Evolutionary conservation across 352 stramenopile species (phyloP).

Genomic region (Peronosclerospora sorghi): DNA sequence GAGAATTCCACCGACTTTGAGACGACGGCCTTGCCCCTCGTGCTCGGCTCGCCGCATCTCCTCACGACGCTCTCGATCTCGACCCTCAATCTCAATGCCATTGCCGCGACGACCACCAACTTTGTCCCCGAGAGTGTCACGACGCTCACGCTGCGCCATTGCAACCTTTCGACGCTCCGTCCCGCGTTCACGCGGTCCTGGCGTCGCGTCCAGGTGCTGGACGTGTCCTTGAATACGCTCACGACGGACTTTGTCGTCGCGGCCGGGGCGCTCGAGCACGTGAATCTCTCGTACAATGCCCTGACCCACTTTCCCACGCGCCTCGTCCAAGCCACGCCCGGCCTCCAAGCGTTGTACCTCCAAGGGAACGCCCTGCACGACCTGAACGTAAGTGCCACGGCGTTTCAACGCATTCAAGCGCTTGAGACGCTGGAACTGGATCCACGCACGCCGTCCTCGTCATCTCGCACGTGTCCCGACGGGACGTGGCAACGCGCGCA

Average conservation of each 20-base stretch:
- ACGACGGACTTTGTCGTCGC: constrained; percentile 10
- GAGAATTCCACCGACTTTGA: constrained; percentile 7
- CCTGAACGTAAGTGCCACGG: too few relatives aligned
- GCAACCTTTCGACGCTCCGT: constrained; percentile 28
- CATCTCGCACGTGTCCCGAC: too few relatives aligned
- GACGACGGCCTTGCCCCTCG: constrained; percentile 11
- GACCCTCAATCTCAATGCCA: constrained; percentile 22
- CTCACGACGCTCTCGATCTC: constrained; percentile 22
- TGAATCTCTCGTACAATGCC: constrained; percentile 33
- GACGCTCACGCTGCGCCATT: constrained; percentile 30
- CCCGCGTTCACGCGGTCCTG: constrained; percentile 23
- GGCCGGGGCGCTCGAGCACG: constrained; percentile 9
- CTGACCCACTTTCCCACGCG: too few relatives aligned
- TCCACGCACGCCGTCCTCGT: too few relatives aligned
- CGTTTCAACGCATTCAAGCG: too few relatives aligned
- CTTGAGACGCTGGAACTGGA: too few relatives aligned
- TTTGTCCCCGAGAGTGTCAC: constrained; percentile 28
- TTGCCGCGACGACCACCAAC: constrained; percentile 11
- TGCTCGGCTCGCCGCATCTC: constrained; percentile 17
- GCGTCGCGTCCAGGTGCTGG: constrained; percentile 22
- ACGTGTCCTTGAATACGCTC: constrained; percentile 25
- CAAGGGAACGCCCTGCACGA: too few relatives aligned
- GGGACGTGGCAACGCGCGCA: constrained; percentile 21
- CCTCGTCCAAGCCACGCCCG: too few relatives aligned
- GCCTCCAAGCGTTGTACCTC: too few relatives aligned